A percentile compares a stretch with the other conserved stretches of the same genome.
phyloP scores from a whole-genome alignment of 208 protist species.

The Acanthamoeba healyi region DNA sequence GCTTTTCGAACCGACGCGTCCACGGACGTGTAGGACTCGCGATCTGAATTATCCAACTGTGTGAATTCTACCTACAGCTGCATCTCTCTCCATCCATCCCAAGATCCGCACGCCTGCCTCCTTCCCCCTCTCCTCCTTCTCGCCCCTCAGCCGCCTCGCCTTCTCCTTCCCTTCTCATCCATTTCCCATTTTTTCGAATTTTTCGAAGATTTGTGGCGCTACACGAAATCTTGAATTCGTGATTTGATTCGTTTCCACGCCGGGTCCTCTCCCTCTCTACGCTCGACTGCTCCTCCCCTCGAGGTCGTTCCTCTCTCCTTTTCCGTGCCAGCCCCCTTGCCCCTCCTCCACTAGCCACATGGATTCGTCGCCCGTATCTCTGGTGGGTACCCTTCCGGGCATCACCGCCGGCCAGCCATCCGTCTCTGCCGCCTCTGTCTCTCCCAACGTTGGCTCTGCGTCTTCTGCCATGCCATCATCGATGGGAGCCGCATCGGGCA shows the following conservation, averaged over 20 bases:
- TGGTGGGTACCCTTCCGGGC: constrained; percentile 8
- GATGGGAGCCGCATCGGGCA: neutral
- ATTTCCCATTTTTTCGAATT: constrained; percentile 20
- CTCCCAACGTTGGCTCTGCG: neutral
- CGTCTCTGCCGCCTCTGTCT: neutral
- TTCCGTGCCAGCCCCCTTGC: no score
- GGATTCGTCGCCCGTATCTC: neutral
- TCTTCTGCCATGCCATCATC: neutral
- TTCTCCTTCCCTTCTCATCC: neutral
- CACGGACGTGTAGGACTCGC: no score
- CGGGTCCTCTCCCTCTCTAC: neutral
- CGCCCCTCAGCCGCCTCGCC: neutral
- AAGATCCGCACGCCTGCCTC: neutral
- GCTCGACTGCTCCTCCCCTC: neutral
- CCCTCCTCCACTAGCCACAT: neutral
- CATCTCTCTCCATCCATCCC: no score
- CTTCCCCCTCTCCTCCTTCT: neutral
- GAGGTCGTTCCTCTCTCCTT: no score
- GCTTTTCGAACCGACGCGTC: neutral
- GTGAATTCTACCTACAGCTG: no score
- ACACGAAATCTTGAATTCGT: neutral
- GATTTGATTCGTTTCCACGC: neutral
- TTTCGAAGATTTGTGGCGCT: neutral
- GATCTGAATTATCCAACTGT: no score
- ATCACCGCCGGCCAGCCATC: neutral